These are phyloP conservation scores for Petunia axillaris DNA, from an alignment of 257 asterid genomes.

Conservation along the genomic window DNA sequence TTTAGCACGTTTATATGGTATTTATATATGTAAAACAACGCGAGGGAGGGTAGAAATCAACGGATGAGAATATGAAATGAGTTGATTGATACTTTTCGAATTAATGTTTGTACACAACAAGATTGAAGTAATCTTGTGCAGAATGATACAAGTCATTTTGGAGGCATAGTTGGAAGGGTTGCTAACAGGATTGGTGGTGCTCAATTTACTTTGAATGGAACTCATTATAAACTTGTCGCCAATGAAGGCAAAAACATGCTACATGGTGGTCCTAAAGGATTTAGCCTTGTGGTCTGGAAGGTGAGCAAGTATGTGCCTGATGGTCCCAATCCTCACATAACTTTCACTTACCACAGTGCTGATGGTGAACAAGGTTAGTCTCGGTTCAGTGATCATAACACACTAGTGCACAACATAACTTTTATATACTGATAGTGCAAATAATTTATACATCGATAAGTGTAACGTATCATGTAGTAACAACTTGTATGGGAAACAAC, in stretches of 20 bases:
- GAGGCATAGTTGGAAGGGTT: conserved; percentile 30
- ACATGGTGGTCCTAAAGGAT: conserved; percentile 32
- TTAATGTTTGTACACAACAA: background rate
- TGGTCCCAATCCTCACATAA: conserved; percentile 21
- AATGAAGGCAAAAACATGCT: conserved; percentile 26
- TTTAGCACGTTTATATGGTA: too few relatives aligned
- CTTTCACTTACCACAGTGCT: conserved; percentile 22
- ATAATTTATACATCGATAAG: too few relatives aligned
- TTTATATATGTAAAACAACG: too few relatives aligned
- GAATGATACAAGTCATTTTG: conserved; percentile 17
- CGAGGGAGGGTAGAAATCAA: too few relatives aligned
- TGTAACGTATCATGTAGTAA: too few relatives aligned
- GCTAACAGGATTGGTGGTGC: conserved; percentile 31
- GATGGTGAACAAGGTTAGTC: conserved; percentile 33
- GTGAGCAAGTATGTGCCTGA: conserved; percentile 12
- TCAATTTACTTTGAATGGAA: conserved; percentile 28
- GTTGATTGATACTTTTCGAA: background rate
- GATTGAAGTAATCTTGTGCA: background rate
- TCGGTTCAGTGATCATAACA: too few relatives aligned
- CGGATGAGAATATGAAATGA: background rate
- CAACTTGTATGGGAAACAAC: background rate
- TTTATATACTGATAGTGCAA: too few relatives aligned
- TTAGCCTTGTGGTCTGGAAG: conserved; percentile 23
- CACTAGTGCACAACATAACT: too few relatives aligned
- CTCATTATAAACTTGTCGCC: conserved; percentile 17